phyloP scores from a whole-genome alignment of 108 stramenopile genomes.

The Skeletonema tropicum region DNA sequence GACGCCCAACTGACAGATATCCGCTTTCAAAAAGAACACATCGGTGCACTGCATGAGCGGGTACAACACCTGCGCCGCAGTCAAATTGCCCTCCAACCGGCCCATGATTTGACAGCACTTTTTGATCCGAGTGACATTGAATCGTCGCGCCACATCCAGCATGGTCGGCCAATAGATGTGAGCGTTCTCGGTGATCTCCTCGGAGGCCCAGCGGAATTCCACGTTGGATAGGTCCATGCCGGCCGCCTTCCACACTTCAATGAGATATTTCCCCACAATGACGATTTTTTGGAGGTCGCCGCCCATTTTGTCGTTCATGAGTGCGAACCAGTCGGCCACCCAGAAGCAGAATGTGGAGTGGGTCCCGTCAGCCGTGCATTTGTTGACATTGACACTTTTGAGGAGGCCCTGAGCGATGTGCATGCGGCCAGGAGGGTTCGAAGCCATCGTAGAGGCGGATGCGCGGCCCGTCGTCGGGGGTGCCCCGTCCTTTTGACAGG shows the following conservation, averaged over 20 bases:
- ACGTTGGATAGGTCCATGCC: slow-evolving; percentile 98
- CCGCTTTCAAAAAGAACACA: slow-evolving; percentile 98
- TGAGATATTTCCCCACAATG: slow-evolving; percentile 96
- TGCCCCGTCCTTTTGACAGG: slow-evolving; percentile 71
- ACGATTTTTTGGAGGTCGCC: slow-evolving; percentile 94
- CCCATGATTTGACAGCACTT: slow-evolving; percentile 99
- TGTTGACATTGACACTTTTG: slow-evolving; percentile 98
- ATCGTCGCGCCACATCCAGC: slow-evolving; percentile 96
- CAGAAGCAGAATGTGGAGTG: slow-evolving; percentile 96
- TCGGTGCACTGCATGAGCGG: slow-evolving; percentile 99
- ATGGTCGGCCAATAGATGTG: slow-evolving; percentile 92
- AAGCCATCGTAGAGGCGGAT: slow-evolving; percentile 98
- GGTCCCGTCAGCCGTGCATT: slow-evolving; percentile 86
- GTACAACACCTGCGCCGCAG: slow-evolving; percentile 97
- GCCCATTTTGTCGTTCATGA: slow-evolving; percentile 99
- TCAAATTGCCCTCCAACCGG: slow-evolving; percentile 90
- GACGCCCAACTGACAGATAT: slow-evolving; percentile 99
- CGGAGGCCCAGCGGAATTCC: slow-evolving; percentile 97
- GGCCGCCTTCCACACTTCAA: slow-evolving; percentile 99
- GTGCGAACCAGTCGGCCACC: slow-evolving; percentile 99
- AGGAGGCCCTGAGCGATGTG: slow-evolving; percentile 99
- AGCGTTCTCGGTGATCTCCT: slow-evolving; percentile 96
- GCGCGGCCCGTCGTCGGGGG: slow-evolving; percentile 29
- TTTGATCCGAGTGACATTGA: slow-evolving; percentile 93
- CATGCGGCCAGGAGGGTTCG: slow-evolving; percentile 99